These are phyloP conservation scores for Cyclotella distinguenda DNA, from an alignment of 108 stramenopile genomes.

Conservation along the genomic window DNA sequence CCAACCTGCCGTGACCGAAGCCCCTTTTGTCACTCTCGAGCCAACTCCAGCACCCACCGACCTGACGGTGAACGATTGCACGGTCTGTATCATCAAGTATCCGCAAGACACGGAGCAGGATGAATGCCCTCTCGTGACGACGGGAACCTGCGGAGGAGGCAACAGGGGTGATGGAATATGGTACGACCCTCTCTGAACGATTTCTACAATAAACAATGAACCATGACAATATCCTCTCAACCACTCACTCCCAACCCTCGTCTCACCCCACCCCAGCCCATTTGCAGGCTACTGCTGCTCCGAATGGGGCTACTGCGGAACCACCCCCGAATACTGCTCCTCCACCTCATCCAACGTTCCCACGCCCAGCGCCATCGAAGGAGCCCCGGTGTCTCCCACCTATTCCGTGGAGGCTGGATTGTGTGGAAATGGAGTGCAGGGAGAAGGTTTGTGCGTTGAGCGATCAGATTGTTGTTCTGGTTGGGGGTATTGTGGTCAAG, in stretches of 20 bases:
- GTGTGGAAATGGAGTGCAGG: conserved; percentile 26
- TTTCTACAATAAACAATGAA: not conserved
- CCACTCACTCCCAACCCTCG: not conserved
- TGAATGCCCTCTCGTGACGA: conserved; percentile 24
- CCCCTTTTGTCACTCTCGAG: conserved; percentile 3
- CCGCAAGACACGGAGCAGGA: conserved; percentile 31
- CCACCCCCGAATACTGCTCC: conserved; percentile 28
- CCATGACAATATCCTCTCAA: not conserved
- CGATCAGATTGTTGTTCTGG: conserved; percentile 17
- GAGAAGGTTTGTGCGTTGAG: conserved; percentile 28
- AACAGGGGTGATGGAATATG: conserved; percentile 16
- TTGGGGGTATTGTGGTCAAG: conserved; percentile 33
- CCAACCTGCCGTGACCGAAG: conserved; percentile 1
- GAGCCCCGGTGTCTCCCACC: conserved; percentile 21
- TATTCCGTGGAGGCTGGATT: conserved; percentile 25
- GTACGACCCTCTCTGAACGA: not conserved
- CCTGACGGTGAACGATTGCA: not conserved
- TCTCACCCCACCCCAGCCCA: not conserved
- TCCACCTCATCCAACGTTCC: conserved; percentile 13
- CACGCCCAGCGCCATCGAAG: conserved; percentile 22
- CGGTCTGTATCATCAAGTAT: conserved; percentile 9
- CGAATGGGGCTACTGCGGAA: conserved; percentile 7
- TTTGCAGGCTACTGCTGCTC: conserved; percentile 3
- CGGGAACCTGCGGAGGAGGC: conserved; percentile 31
- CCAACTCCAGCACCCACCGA: conserved; percentile 1